These are phyloP conservation scores for Stromatinia cepivora DNA, from an alignment of 2,329 filamentous ascomycete genomes.

Conservation along the genomic window DNA sequence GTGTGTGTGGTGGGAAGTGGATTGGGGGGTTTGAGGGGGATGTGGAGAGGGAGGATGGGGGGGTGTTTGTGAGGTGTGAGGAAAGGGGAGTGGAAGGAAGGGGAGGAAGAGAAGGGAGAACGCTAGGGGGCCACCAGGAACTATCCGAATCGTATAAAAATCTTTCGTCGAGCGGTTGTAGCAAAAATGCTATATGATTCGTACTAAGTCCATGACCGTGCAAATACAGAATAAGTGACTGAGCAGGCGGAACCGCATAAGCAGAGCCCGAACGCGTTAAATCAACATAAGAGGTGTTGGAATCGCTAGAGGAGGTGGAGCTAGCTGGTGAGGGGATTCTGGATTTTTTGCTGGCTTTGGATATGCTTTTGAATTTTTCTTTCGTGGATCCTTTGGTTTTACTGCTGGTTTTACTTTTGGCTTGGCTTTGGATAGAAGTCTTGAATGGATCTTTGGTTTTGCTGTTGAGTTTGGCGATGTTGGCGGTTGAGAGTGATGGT, in stretches of 20 bases:
- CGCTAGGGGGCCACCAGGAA: background rate
- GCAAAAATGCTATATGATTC: background rate
- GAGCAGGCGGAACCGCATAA: background rate
- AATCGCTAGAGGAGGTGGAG: background rate
- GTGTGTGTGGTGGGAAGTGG: slow-evolving; percentile 56
- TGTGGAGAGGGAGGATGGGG: too few relatives aligned
- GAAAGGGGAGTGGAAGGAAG: background rate
- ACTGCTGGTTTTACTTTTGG: background rate
- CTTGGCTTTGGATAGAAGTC: background rate
- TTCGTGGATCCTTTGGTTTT: background rate
- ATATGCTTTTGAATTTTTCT: background rate
- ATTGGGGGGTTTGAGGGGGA: slow-evolving; percentile 25
- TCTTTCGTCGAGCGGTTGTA: background rate
- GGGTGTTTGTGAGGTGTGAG: slow-evolving; percentile 23
- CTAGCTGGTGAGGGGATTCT: background rate
- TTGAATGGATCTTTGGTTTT: background rate
- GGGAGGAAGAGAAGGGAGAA: background rate
- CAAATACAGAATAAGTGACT: slow-evolving; percentile 8
- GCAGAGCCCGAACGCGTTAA: background rate
- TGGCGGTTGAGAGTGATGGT: background rate
- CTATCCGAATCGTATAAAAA: slow-evolving; percentile 12
- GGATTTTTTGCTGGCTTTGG: background rate
- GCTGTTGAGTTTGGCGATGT: background rate
- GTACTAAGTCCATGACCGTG: background rate
- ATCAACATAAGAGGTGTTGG: slow-evolving; percentile 5